Conservation (phyloP, 1,139 yeast genomes). For the Zygotorulaspora mrakii region DNA sequence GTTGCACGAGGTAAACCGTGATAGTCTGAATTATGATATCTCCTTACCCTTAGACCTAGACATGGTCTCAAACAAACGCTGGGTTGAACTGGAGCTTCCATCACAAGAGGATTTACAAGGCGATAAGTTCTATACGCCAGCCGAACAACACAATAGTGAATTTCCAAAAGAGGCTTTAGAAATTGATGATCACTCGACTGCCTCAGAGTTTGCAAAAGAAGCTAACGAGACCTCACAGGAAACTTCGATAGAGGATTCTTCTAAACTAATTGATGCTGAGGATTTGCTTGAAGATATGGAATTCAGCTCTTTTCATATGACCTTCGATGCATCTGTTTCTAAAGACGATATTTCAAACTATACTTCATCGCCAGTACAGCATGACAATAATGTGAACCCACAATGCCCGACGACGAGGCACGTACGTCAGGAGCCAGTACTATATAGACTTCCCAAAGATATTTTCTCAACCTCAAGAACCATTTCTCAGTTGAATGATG, state of each 20-base stretch:
- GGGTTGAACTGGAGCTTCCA: constrained; percentile 20
- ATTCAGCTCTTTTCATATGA: constrained; percentile 35
- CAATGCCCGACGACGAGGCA: not conserved
- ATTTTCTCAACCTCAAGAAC: constrained; percentile 2
- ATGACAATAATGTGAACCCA: not conserved
- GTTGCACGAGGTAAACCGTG: constrained; percentile 2
- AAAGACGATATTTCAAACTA: constrained; percentile 14
- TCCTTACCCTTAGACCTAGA: constrained; percentile 22
- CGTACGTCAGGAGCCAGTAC: constrained; percentile 11
- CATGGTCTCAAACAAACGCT: constrained; percentile 17
- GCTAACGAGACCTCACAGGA: constrained; percentile 13
- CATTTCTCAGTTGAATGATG: not conserved
- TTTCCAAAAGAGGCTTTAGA: constrained; percentile 9
- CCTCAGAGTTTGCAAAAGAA: constrained; percentile 9
- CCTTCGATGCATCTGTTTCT: constrained; percentile 25
- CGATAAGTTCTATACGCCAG: constrained; percentile 13
- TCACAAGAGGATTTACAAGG: constrained; percentile 22
- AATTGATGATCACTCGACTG: constrained; percentile 9
- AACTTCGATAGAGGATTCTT: constrained; percentile 6
- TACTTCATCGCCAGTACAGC: constrained; percentile 4
- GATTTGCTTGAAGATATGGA: constrained; percentile 31
- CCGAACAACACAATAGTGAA: constrained; percentile 8
- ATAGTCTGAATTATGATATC: constrained; percentile 16
- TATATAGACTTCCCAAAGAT: constrained; percentile 12
- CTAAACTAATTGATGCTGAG: constrained; percentile 3